Percentiles rank a stretch among this genome's conserved stretches.
phyloP scores from a whole-genome alignment of 2,329 filamentous ascomycete genomes.

The Sporothrix pseudoabietina region DNA sequence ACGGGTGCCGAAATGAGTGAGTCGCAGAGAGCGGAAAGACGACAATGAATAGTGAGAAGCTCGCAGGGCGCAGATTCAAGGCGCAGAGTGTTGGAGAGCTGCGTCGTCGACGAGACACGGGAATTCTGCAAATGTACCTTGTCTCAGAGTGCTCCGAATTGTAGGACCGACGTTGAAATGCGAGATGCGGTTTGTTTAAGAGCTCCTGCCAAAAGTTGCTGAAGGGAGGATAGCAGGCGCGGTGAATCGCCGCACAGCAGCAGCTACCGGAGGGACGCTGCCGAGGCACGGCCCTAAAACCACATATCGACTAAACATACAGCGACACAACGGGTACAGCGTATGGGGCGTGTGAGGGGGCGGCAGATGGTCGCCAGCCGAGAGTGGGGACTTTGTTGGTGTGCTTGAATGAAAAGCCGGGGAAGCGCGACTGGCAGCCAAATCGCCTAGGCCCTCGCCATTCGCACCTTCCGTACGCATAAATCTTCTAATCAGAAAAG shows the following conservation, averaged over 20 bases:
- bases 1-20: neutral
- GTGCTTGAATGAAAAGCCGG: neutral
- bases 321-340: slow-evolving; percentile 12
- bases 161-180: neutral
- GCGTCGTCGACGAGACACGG: neutral
- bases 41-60: neutral
- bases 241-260: slow-evolving; percentile 3
- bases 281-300: slow-evolving; percentile 23
- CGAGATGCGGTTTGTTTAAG: neutral
- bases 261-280: slow-evolving; percentile 23
- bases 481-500: neutral
- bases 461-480: neutral
- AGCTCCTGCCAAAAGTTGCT: neutral
- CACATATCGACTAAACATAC: neutral
- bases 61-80: neutral
- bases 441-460: neutral
- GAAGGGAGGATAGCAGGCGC: neutral
- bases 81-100: neutral
- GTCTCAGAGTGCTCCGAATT: neutral
- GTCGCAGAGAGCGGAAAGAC: neutral
- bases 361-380: slow-evolving; percentile 25
- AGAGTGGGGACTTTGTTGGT: slow-evolving; percentile 5
- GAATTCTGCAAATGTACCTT: neutral
- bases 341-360: slow-evolving; percentile 4
- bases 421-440: neutral